Conservation (phyloP, 352 stramenopile genomes). For the Thalassiosira gravida region DNA sequence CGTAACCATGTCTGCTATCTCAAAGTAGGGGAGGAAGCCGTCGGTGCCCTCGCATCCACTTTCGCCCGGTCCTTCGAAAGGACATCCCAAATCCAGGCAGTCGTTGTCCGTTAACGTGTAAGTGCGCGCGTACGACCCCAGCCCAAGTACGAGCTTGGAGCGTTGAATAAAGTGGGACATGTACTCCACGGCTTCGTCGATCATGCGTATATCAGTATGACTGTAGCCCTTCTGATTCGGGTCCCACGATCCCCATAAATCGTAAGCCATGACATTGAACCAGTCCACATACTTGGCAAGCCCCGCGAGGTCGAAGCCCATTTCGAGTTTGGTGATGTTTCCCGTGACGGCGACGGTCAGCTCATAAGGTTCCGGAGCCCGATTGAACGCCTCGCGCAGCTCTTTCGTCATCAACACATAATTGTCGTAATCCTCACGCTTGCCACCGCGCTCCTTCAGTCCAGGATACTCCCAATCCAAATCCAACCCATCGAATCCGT, state of each 20-base stretch:
- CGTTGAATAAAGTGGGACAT: slow-evolving; percentile 66
- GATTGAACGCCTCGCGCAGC: slow-evolving; percentile 54
- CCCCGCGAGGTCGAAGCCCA: slow-evolving; percentile 61
- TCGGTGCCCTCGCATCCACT: slow-evolving; percentile 56
- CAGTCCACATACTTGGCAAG: slow-evolving; percentile 62
- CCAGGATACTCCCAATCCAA: slow-evolving; percentile 67
- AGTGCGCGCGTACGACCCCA: slow-evolving; percentile 61
- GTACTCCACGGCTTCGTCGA: slow-evolving; percentile 65
- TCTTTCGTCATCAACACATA: slow-evolving; percentile 65
- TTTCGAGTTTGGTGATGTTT: slow-evolving; percentile 62
- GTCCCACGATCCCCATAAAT: slow-evolving; percentile 66
- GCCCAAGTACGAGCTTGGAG: slow-evolving; percentile 56
- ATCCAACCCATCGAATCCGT: slow-evolving; percentile 73
- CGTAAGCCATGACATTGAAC: slow-evolving; percentile 71
- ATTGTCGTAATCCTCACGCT: slow-evolving; percentile 64
- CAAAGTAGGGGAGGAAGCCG: slow-evolving; percentile 67
- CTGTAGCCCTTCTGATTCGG: slow-evolving; percentile 42
- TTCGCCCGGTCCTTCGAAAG: slow-evolving; percentile 51
- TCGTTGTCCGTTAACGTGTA: slow-evolving; percentile 57
- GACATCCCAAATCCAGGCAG: slow-evolving; percentile 58
- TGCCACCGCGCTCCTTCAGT: slow-evolving; percentile 50
- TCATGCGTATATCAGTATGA: slow-evolving; percentile 69
- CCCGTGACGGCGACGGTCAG: slow-evolving; percentile 53
- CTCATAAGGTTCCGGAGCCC: slow-evolving; percentile 48
- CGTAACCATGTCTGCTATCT: slow-evolving; percentile 61